Percentiles rank a stretch among this genome's conserved stretches.
phyloP scores from a whole-genome alignment of 345 rosid genomes.

The Eucalyptus tenuipes region DNA sequence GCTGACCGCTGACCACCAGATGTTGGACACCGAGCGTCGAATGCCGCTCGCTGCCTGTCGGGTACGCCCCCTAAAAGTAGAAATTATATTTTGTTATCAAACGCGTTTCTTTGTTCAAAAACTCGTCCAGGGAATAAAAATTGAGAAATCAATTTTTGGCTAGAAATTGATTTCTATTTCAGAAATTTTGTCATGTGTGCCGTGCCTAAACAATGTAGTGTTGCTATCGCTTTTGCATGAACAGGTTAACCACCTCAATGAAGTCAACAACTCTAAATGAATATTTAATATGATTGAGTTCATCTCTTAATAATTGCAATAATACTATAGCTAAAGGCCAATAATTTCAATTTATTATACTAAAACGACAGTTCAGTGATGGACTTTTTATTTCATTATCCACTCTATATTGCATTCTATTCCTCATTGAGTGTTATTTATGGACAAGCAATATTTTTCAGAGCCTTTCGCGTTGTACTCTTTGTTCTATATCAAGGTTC shows the following conservation, averaged over 20 bases:
- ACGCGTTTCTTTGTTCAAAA: rapidly evolving
- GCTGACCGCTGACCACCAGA: rapidly evolving
- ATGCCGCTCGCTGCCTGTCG: rapidly evolving
- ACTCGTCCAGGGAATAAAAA: rapidly evolving
- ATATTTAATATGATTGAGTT: not conserved
- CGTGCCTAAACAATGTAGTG: not conserved
- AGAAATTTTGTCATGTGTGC: no score
- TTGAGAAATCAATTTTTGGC: rapidly evolving
- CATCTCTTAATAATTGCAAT: not conserved
- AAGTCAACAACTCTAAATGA: not conserved
- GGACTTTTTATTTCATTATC: not conserved
- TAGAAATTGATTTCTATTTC: rapidly evolving
- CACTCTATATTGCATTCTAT: not conserved
- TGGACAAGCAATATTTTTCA: not conserved
- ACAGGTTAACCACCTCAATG: not conserved
- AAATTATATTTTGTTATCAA: no score
- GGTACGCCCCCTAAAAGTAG: no score
- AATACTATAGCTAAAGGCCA: not conserved
- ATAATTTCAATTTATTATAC: not conserved
- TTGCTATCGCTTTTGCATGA: not conserved
- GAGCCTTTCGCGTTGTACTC: not conserved
- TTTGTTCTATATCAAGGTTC: not conserved
- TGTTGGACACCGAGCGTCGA: rapidly evolving
- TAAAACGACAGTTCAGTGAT: not conserved
- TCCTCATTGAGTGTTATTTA: not conserved